Evolutionary conservation across 192 early-diverging fungal species (phyloP), one percentile per base, ranked within the genome.

Genomic region (Coemansia sp.): DNA sequence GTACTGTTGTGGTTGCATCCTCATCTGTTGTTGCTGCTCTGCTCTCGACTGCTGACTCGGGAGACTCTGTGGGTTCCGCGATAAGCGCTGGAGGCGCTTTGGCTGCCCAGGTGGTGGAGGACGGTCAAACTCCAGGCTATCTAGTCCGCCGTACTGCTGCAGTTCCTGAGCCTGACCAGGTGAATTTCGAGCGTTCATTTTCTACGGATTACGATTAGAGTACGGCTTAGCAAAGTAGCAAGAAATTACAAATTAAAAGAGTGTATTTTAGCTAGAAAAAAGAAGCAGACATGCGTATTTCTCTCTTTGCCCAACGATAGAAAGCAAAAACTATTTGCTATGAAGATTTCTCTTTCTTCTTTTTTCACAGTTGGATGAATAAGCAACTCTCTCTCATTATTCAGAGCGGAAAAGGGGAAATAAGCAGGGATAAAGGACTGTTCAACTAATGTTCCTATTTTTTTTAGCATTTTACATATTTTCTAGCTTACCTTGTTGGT

Each of bases 21-120:
- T 33, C 48, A 39, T 33, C 40, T 61, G 61, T 24, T 38, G 53
- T 37, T 55, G 61, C 55, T 67, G 65, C 34, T 37, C 34, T 1
- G 34, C 34, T 37, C 34, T 37, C 9, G 34, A 9, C 34, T 37
- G 34, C 34, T 37, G 19, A 19, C 24, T 39, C 13, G 57, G 45
- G 21, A 41, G 39, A 21, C 52, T 34, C 25, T 65, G 62, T 34
- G 55, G 30, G 7, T 59, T 48, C 22, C 67, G 67, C 6, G 73
- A 66, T 40, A 70, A 41, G n/a, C 73, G 67, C 52, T 70, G 73
- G 30, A 76, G 53, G 12, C 67, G 59, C 53, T 76, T 76, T 40
- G 67, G 67, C 49, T 40, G 67, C n/a, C 55, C 57, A 17, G 58
- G 45, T 4, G 65, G 74, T 13, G 68, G 45, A 3, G 68, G 65